These are phyloP conservation scores for Penicillium polonicum DNA, from an alignment of 2,329 filamentous ascomycete genomes.

Conservation along the genomic window DNA sequence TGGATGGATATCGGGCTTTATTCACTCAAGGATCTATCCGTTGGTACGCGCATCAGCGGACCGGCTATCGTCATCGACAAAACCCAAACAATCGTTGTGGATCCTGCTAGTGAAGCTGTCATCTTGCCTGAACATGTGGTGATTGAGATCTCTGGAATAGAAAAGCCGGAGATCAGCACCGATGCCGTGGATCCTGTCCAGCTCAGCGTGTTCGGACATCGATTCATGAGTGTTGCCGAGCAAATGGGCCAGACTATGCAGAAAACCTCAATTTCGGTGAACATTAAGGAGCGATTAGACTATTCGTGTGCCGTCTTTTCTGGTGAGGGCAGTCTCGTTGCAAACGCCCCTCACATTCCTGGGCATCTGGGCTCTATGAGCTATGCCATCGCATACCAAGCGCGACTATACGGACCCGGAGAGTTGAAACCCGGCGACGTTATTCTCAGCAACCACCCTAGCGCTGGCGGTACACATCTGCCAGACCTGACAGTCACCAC, in stretches of 20 bases:
- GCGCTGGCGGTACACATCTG: conserved; percentile 76
- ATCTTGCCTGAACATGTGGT: conserved; percentile 79
- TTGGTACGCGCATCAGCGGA: conserved; percentile 28
- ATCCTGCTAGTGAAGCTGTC: conserved; percentile 68
- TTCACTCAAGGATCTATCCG: too few species aligned
- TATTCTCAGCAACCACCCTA: conserved; percentile 63
- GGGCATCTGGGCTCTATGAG: conserved; percentile 78
- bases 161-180: not conserved
- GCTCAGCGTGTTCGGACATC: conserved; percentile 73
- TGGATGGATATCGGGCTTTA: too few species aligned
- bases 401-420: conserved; percentile 63
- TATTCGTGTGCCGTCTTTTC: conserved; percentile 80
- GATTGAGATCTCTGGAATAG: conserved; percentile 56
- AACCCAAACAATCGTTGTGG: conserved; percentile 78
- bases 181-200: conserved; percentile 68
- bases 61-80: conserved; percentile 59
- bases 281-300: conserved; percentile 80
- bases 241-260: conserved; percentile 80
- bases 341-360: conserved; percentile 68
- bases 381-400: conserved; percentile 71
- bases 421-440: conserved; percentile 75
- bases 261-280: conserved; percentile 71
- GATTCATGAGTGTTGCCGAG: conserved; percentile 81
- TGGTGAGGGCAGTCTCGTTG: conserved; percentile 67
- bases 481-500: conserved; percentile 76